Base-by-base conservation (phyloP, 306 rosid genomes). In the Acmispon strigosus region DNA sequence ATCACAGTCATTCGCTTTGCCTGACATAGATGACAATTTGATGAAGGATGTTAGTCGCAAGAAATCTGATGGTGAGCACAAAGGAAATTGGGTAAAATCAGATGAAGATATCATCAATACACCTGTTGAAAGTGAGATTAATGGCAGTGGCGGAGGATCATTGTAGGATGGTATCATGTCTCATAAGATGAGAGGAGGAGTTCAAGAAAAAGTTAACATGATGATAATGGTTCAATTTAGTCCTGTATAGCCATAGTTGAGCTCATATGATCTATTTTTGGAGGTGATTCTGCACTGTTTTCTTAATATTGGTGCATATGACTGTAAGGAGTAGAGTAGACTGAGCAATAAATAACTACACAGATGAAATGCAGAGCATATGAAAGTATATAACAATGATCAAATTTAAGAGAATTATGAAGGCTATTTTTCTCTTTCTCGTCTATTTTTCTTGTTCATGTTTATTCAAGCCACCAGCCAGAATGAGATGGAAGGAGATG, bases 1-100 rank as follows among this genome's bases (percentile, higher is more conserved):
- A 52, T 87, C 97, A 27, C 47, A 71, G 75, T 88, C 96, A 24
- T 82, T 92, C 71, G 79, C 86, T 42, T 69, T 82, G 66, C 86
- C 90, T 14, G 81, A 77, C 73, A 16, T 79, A 22, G 89, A 85
- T 11, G 85, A 76, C 73, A 78, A 84, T 70, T 50, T 41, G 75
- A 78, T 77, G 86, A 70, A 78, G 69, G 87, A 80, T 47, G 73
- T 49, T 65, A 81, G 56, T 62, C 56, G 49, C 85, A 80, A 68
- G 73, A 82, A 76, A 77, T 67, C 73, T 14, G 82, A 76, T 77
- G 56, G 50, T 47, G 85, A 48, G 75, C 64, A 62, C 75, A 63
- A 67, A 51, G 48, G 53, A 19, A 86, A 81, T 64, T 80, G 67
- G 77, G 36, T 75, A 15, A 77, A 58, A 70, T 62, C 72, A 24